Percentiles rank a stretch among this genome's conserved stretches.
Evolutionary conservation across 2,329 filamentous ascomycete species (phyloP).

Genomic region (Hypoxylon sp.): DNA sequence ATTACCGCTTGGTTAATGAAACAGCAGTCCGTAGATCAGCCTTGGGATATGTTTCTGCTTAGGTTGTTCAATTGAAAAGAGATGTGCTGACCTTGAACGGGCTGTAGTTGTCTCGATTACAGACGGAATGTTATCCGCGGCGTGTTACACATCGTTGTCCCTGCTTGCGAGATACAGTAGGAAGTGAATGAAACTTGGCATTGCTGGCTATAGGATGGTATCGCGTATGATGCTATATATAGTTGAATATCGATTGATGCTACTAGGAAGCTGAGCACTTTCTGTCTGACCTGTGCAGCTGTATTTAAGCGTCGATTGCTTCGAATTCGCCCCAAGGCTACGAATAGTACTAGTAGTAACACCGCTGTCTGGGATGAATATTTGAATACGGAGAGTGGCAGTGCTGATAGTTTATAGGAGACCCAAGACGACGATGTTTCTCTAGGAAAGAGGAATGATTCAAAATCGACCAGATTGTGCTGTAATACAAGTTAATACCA

Average conservation of each 20-base stretch:
- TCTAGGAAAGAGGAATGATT: too few species aligned
- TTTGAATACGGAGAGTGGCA: too few species aligned
- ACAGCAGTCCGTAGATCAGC: conserved; percentile 1
- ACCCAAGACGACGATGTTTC: too few species aligned
- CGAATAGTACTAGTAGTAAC: neutral
- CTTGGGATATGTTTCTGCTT: neutral
- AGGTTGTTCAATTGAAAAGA: neutral
- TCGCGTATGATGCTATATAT: conserved; percentile 11
- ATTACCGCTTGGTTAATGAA: neutral
- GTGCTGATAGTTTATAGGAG: too few species aligned
- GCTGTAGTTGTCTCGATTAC: neutral
- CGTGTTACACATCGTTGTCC: neutral
- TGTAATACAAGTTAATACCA: conserved; percentile 8
- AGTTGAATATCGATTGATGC: neutral
- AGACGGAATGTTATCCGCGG: neutral
- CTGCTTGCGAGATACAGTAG: neutral
- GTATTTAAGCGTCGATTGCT: conserved; percentile 1
- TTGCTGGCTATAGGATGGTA: conserved; percentile 6
- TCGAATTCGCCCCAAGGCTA: conserved; percentile 8
- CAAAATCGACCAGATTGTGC: neutral
- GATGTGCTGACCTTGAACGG: neutral
- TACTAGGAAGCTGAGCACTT: neutral
- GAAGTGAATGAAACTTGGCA: neutral
- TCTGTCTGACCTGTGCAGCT: conserved; percentile 3
- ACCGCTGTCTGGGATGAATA: too few species aligned